A percentile compares a stretch with the other conserved stretches of the same genome.
Evolutionary conservation across 768 basidiomycete species (phyloP).

Genomic region (Lyophyllum atratum): DNA sequence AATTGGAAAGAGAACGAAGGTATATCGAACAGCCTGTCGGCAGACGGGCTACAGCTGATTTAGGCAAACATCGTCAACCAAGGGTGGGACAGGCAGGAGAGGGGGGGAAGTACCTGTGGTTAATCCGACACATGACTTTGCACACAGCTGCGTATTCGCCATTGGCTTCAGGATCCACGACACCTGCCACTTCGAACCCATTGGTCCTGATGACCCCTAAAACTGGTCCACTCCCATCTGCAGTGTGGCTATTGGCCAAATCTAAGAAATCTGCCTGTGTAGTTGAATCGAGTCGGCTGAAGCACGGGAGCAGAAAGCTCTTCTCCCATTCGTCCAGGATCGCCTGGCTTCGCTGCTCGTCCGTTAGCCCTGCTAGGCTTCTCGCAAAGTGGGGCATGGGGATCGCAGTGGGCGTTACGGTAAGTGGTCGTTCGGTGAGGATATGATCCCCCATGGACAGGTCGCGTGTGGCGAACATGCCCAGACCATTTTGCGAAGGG

Average conservation of each 20-base stretch:
- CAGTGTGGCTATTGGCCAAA: constrained; percentile 30
- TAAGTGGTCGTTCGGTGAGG: constrained; percentile 22
- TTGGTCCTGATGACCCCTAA: constrained; percentile 37
- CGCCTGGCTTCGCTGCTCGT: constrained; percentile 5
- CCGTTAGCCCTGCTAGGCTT: constrained; percentile 5
- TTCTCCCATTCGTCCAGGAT: constrained; percentile 20
- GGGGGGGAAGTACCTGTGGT: constrained; percentile 32
- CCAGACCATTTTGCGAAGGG: constrained; percentile 17
- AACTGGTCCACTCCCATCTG: constrained; percentile 36
- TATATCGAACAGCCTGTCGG: constrained; percentile 25
- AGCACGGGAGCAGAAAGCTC: constrained; percentile 15
- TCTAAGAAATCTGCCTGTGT: constrained; percentile 29
- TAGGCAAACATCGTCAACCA: neutral
- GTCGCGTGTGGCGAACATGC: constrained; percentile 24
- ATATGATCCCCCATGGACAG: constrained; percentile 24
- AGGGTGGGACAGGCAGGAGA: neutral
- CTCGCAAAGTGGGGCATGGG: constrained; percentile 15
- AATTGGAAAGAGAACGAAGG: constrained; percentile 31
- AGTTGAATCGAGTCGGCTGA: constrained; percentile 26
- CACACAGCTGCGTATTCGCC: constrained; percentile 27
- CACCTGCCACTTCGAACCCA: constrained; percentile 21
- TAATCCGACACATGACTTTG: constrained; percentile 34
- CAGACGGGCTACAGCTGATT: constrained; percentile 33
- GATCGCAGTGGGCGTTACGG: constrained; percentile 17
- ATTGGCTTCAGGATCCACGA: constrained; percentile 21